Evolutionary conservation across 129 eudicot species (phyloP).

Genomic region (Gnaphalium uliginosum): DNA sequence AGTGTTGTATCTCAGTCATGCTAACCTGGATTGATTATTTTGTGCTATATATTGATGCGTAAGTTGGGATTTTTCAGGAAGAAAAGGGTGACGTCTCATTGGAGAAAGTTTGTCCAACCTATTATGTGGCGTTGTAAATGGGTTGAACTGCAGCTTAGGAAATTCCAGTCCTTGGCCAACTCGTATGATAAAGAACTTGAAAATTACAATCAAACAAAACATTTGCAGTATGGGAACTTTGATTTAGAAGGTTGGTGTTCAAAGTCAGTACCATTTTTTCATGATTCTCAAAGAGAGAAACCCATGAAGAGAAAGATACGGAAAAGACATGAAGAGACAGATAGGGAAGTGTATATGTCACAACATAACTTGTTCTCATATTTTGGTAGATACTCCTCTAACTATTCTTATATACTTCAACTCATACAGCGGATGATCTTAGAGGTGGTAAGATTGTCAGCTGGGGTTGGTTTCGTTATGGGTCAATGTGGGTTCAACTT

Average conservation of each 20-base stretch:
- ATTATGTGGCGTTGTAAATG: slow-evolving; percentile 88
- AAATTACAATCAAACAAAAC: slow-evolving; percentile 42
- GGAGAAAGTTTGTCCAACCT: slow-evolving; percentile 72
- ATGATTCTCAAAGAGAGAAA: slow-evolving; percentile 36
- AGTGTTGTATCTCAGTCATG: neutral
- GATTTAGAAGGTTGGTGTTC: slow-evolving; percentile 38
- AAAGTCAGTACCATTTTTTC: slow-evolving; percentile 51
- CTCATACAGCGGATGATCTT: neutral
- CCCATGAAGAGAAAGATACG: slow-evolving; percentile 67
- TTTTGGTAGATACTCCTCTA: slow-evolving; percentile 49
- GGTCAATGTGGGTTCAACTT: neutral
- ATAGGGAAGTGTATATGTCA: slow-evolving; percentile 52
- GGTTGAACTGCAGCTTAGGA: slow-evolving; percentile 74
- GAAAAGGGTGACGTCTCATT: slow-evolving; percentile 76
- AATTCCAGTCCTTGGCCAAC: slow-evolving; percentile 46
- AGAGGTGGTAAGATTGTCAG: neutral
- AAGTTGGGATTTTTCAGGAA: slow-evolving; percentile 48
- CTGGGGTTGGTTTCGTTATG: neutral
- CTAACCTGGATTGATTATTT: slow-evolving; percentile 6
- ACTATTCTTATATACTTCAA: neutral
- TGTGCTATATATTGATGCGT: slow-evolving; percentile 15
- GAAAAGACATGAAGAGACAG: slow-evolving; percentile 50
- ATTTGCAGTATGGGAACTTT: slow-evolving; percentile 33
- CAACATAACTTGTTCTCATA: slow-evolving; percentile 65
- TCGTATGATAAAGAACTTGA: slow-evolving; percentile 56